Percentiles rank a stretch among this genome's conserved stretches.
phyloP scores from a whole-genome alignment of 2,329 filamentous ascomycete species.

The Trichoderma afroharzianum region DNA sequence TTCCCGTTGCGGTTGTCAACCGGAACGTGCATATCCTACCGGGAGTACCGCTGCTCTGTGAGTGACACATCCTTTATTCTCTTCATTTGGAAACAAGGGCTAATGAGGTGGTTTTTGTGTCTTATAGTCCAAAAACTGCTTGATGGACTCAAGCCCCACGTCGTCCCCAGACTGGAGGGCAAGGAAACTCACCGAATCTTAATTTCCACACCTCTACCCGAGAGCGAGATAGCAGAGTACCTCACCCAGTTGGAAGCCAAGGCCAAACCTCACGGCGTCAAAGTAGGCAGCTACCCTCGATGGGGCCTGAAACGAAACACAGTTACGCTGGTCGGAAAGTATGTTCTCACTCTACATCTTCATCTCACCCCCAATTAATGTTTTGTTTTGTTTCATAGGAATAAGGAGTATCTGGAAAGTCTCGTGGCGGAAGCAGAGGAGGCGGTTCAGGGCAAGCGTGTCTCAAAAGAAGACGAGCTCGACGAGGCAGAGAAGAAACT shows the following conservation, averaged over 20 bases:
- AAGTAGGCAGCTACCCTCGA: constrained; percentile 91
- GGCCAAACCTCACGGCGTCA: constrained; percentile 73
- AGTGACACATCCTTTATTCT: constrained; percentile 25
- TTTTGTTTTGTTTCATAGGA: constrained; percentile 40
- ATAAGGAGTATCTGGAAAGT: constrained; percentile 73
- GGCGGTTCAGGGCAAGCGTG: constrained; percentile 68
- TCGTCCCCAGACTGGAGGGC: constrained; percentile 73
- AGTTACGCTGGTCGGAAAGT: constrained; percentile 76
- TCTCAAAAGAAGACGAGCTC: constrained; percentile 68
- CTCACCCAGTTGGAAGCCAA: constrained; percentile 73
- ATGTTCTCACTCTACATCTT: constrained; percentile 20
- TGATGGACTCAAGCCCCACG: constrained; percentile 66
- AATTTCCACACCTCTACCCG: constrained; percentile 81
- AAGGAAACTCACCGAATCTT: constrained; percentile 76
- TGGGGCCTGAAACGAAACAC: constrained; percentile 88
- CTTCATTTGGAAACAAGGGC: not conserved
- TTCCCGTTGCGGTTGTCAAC: constrained; percentile 84
- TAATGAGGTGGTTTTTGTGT: not conserved
- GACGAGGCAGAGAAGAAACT: constrained; percentile 42
- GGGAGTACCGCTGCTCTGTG: constrained; percentile 78
- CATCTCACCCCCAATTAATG: not conserved
- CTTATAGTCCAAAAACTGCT: constrained; percentile 66
- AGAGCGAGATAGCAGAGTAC: constrained; percentile 81
- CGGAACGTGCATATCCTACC: constrained; percentile 92
- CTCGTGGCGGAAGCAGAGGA: constrained; percentile 73